Percentiles rank a stretch among this genome's conserved stretches.
Conservation (phyloP, 2,329 filamentous ascomycete species). For the Tolypocladium tundrense region DNA sequence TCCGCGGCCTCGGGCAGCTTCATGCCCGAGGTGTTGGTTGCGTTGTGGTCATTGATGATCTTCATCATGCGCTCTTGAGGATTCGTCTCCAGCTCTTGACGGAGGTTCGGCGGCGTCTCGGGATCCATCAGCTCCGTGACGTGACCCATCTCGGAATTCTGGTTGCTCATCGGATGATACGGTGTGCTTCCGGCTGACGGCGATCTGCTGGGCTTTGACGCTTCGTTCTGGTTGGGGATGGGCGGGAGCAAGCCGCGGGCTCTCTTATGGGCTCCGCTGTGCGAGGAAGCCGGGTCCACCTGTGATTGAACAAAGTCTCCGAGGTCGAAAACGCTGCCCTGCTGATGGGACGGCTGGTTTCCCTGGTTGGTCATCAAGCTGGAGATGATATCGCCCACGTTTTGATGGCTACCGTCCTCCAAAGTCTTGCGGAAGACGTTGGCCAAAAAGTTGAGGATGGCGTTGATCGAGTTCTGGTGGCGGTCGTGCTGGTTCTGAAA, state of each 20-base stretch:
- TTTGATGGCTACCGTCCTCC: conserved; percentile 66
- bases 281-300: conserved; percentile 23
- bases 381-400: conserved; percentile 75
- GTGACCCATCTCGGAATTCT: conserved; percentile 38
- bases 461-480: conserved; percentile 98
- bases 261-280: conserved; percentile 37
- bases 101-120: conserved; percentile 39
- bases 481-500: conserved; percentile 89
- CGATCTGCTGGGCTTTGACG: conserved; percentile 15
- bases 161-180: conserved; percentile 15
- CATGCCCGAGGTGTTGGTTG: conserved; percentile 35
- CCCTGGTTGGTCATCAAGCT: conserved; percentile 56
- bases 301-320: conserved; percentile 46
- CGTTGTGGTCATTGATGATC: conserved; percentile 55
- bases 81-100: conserved; percentile 46
- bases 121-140: conserved; percentile 53
- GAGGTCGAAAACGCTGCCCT: conserved; percentile 51
- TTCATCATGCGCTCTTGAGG: conserved; percentile 55
- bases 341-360: conserved; percentile 28
- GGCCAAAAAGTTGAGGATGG: conserved; percentile 93
- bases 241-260: conserved; percentile 44
- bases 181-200: conserved; percentile 17
- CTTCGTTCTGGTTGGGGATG: conserved; percentile 31
- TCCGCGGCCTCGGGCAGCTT: conserved; percentile 41
- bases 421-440: conserved; percentile 93